Conservation (phyloP, 495 filamentous ascomycete genomes). For the Penicillium psychrofluorescens region DNA sequence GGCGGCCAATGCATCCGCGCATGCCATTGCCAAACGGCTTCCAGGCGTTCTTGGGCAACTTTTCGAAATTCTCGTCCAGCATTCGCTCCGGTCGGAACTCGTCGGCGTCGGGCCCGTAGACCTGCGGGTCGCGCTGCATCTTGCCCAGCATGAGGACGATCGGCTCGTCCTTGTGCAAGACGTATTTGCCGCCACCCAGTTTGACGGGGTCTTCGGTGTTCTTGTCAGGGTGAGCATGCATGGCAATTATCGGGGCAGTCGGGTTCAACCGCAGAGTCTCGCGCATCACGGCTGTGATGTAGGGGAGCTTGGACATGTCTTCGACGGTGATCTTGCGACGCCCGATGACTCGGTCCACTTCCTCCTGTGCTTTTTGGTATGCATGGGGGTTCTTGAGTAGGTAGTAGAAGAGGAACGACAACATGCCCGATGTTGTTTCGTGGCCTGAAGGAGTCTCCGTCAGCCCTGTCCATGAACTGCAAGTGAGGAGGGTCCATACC, state of each 20-base stretch:
- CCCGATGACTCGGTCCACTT: conserved; percentile 62
- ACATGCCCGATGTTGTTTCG: conserved; percentile 60
- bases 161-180: conserved; percentile 45
- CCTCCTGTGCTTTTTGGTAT: conserved; percentile 54
- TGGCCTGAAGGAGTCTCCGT: conserved; percentile 38
- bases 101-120: conserved; percentile 54
- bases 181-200: conserved; percentile 54
- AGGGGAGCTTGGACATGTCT: conserved; percentile 59
- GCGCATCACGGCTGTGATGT: conserved; percentile 58
- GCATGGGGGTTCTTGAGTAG: conserved; percentile 55
- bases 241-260: conserved; percentile 45
- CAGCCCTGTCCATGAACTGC: no score
- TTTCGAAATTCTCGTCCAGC: conserved; percentile 54
- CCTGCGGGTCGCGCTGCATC: conserved; percentile 59
- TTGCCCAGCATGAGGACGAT: conserved; percentile 50
- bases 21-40: conserved; percentile 58
- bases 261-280: conserved; percentile 64
- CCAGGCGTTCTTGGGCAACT: conserved; percentile 51
- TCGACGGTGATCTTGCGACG: conserved; percentile 55
- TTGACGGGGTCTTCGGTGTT: conserved; percentile 48
- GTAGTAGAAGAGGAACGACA: conserved; percentile 50
- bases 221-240: conserved; percentile 29
- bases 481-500: conserved; percentile 5
- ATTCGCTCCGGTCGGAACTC: conserved; percentile 63
- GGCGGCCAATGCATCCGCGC: conserved; percentile 57